These are phyloP conservation scores for Carex kokanica DNA, from an alignment of 176 grass and related monocot genomes.

Conservation along the genomic window DNA sequence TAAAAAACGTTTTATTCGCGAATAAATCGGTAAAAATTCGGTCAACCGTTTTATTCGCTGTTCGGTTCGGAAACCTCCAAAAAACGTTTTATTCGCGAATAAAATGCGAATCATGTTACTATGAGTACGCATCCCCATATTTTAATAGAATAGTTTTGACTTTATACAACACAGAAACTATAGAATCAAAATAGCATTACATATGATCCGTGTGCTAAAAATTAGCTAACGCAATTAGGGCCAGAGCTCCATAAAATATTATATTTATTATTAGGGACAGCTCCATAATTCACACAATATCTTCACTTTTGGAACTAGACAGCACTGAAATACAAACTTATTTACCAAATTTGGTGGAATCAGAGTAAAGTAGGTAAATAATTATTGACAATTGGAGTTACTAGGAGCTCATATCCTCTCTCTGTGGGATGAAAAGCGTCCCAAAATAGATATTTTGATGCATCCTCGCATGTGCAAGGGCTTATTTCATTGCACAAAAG, in stretches of 20 bases:
- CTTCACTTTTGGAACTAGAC: not conserved
- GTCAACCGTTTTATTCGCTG: no score
- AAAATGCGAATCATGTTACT: no score
- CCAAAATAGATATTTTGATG: constrained; percentile 32
- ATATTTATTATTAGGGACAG: not conserved
- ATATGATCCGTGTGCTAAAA: no score
- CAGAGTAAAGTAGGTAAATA: not conserved
- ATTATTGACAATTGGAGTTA: not conserved
- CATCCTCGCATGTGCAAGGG: constrained; percentile 20
- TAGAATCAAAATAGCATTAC: no score
- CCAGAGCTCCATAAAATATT: not conserved
- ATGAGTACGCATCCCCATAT: no score
- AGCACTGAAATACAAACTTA: not conserved
- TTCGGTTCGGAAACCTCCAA: no score
- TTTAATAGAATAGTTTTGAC: no score
- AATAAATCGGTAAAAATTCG: no score
- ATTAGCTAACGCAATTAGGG: not conserved
- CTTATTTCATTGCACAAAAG: not conserved
- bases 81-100: no score
- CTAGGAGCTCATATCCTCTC: constrained; percentile 12
- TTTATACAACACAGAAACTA: no score
- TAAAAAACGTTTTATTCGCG: no score
- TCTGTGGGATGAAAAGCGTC: constrained; percentile 31
- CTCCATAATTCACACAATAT: no score
- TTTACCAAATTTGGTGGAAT: not conserved